Evolutionary conservation across 2,329 filamentous ascomycete genomes (phyloP).

Genomic region (Diaporthe sp.): DNA sequence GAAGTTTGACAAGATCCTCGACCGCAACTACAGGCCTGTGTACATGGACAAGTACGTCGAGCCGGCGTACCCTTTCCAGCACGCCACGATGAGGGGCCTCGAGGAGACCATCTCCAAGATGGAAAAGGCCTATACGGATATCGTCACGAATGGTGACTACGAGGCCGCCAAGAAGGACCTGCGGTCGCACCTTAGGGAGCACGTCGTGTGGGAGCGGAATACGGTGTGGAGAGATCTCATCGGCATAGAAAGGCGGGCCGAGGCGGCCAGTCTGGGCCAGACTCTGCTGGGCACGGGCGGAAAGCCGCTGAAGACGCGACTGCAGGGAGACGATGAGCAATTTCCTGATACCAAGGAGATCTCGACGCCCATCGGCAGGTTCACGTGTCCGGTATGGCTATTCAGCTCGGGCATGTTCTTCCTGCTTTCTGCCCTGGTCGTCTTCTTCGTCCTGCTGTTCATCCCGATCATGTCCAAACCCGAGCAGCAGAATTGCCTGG

Average conservation of each 20-base stretch:
- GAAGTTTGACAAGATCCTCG: conserved; percentile 97
- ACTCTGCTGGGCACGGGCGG: conserved; percentile 84
- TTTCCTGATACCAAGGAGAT: conserved; percentile 75
- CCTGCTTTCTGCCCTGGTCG: conserved; percentile 76
- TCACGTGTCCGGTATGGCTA: conserved; percentile 85
- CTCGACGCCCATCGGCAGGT: conserved; percentile 82
- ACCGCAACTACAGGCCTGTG: conserved; percentile 81
- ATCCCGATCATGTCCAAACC: conserved; percentile 86
- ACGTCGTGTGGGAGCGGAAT: conserved; percentile 98
- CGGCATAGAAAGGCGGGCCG: conserved; percentile 93
- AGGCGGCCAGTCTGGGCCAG: conserved; percentile 91
- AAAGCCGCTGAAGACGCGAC: conserved; percentile 75
- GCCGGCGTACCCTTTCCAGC: conserved; percentile 84
- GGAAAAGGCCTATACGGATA: conserved; percentile 83
- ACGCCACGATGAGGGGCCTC: conserved; percentile 77
- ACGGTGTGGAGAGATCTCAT: conserved; percentile 99
- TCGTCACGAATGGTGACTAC: conserved; percentile 87
- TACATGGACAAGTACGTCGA: conserved; percentile 85
- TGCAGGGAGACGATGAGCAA: conserved; percentile 88
- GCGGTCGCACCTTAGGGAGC: conserved; percentile 90
- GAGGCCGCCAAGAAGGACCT: conserved; percentile 85
- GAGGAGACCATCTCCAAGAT: conserved; percentile 81
- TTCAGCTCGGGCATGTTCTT: conserved; percentile 86
- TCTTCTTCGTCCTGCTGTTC: conserved; percentile 82
- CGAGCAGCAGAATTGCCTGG: conserved; percentile 96